Base-by-base conservation (phyloP, 2,329 filamentous ascomycete genomes). In the Metarhizium sp. region DNA sequence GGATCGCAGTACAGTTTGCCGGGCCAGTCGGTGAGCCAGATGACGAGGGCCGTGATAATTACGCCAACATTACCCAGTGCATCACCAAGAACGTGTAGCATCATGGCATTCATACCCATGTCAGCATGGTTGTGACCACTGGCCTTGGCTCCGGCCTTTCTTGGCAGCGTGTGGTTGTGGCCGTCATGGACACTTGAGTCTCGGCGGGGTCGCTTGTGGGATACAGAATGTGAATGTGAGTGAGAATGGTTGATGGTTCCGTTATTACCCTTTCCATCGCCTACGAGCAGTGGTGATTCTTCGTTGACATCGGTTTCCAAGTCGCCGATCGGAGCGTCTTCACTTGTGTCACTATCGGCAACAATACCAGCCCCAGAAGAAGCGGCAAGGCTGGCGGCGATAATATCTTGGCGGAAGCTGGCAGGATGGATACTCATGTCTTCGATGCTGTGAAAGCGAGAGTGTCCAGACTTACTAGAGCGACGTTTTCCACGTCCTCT, bases 21-120 rank as follows among this genome's bases (percentile, higher is more conserved):
- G 5, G 81, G 78, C 78, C 83, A 95, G 53, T 87, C 77, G 2
- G 90, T 94, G 56, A 95, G 79, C 92, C 92, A 96, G 73, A 99
- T 97, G 67, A 94, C 79, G 40, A 95, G 79, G 4, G 89, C 90
- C 4, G 90, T 90, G 50, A 78, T 78, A 59, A 95, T 95, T 61
- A 95, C 90, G 63, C 90, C 90, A 54, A 95, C 81, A 66, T 95
- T 95, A 61, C 90, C 90, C 3, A 95, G 79, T 49, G 89, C 89
- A 70, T 95, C 90, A 46, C 90, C 90, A 60, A 95, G 79, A 47
- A 88, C 85, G 63, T 88, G 85, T 32, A 88, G 77, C 57, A 92
- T 74, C 75, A 92, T 86, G 52, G 87, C 88, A 53, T 89, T 88
- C 92, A 99, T 97, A 70, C 96, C 96, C 77, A 99, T 87, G 66